A percentile compares a stretch with the other conserved stretches of the same genome.
Evolutionary conservation across 805 yeast genomes (phyloP).

Genomic region (Metschnikowia baotianmanensis): DNA sequence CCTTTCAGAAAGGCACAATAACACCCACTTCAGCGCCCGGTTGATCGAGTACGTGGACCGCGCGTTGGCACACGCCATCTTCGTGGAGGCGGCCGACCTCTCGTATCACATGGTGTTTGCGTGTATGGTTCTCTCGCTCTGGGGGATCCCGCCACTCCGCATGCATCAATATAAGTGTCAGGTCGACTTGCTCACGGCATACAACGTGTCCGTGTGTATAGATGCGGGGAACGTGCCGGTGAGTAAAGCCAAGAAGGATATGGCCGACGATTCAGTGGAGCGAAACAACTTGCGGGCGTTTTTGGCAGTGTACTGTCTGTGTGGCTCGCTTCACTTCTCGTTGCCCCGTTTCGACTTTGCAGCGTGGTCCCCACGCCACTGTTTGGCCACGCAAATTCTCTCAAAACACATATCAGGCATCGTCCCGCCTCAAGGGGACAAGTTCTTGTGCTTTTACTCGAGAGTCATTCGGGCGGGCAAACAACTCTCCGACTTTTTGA

Average conservation of each 20-base stretch:
- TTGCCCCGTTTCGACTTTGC: constrained; percentile 51
- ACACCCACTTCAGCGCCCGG: constrained; percentile 40
- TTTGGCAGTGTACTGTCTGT: constrained; percentile 48
- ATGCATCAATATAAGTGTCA: constrained; percentile 55
- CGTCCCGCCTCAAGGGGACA: constrained; percentile 7
- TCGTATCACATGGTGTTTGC: constrained; percentile 41
- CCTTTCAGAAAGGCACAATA: constrained; percentile 3
- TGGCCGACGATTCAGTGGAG: constrained; percentile 22
- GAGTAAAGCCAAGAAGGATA: constrained; percentile 1
- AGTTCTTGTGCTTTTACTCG: constrained; percentile 44
- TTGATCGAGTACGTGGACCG: constrained; percentile 45
- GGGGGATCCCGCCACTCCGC: constrained; percentile 53
- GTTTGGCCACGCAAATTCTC: constrained; percentile 26
- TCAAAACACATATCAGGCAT: constrained; percentile 5
- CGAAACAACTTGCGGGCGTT: constrained; percentile 39
- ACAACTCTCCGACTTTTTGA: constrained; percentile 40
- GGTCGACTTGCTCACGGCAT: constrained; percentile 45
- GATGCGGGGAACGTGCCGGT: constrained; percentile 38
- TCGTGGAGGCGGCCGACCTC: constrained; percentile 42
- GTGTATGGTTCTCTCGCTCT: constrained; percentile 45
- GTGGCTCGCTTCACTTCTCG: constrained; percentile 51
- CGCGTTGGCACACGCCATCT: constrained; percentile 43
- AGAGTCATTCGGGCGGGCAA: constrained; percentile 48
- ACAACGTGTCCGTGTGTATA: constrained; percentile 46
- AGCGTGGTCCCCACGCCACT: constrained; percentile 46